A percentile compares a stretch with the other conserved stretches of the same genome.
These are phyloP conservation scores for Eucalyptus marginata DNA, from an alignment of 345 rosid genomes.

Conservation along the genomic window DNA sequence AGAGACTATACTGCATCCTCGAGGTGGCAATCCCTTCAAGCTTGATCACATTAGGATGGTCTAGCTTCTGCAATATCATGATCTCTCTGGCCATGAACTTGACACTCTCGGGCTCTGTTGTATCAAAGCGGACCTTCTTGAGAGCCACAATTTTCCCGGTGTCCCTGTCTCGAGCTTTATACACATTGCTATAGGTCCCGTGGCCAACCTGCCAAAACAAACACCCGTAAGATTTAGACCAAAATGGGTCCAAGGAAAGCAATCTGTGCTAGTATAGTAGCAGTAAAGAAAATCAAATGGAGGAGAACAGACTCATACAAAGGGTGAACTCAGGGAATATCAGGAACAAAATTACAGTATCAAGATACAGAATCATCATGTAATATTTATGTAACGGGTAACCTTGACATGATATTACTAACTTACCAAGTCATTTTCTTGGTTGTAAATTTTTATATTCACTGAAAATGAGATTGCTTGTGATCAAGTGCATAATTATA, in stretches of 20 bases:
- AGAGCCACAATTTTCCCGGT: constrained; percentile 66
- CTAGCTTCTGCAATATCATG: constrained; percentile 49
- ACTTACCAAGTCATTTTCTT: neutral
- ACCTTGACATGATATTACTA: neutral
- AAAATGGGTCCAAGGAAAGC: neutral
- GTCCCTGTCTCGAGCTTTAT: constrained; percentile 71
- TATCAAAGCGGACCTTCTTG: constrained; percentile 84
- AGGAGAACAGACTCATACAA: neutral
- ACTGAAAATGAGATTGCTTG: neutral
- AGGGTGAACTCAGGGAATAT: neutral
- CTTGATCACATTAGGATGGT: constrained; percentile 75
- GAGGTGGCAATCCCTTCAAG: constrained; percentile 84
- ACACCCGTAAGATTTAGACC: neutral
- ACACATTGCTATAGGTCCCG: constrained; percentile 91
- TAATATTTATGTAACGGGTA: neutral
- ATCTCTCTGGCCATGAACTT: constrained; percentile 96
- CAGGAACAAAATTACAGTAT: neutral
- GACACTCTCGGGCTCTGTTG: constrained; percentile 74
- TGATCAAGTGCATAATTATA: neutral
- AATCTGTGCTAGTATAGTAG: neutral
- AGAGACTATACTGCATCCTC: constrained; percentile 87
- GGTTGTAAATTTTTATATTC: neutral
- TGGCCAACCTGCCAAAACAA: constrained; percentile 53
- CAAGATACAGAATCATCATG: neutral
- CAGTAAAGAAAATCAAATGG: neutral